phyloP scores from a whole-genome alignment of 2,329 filamentous ascomycete species.

The Cladobotryum protrusum region DNA sequence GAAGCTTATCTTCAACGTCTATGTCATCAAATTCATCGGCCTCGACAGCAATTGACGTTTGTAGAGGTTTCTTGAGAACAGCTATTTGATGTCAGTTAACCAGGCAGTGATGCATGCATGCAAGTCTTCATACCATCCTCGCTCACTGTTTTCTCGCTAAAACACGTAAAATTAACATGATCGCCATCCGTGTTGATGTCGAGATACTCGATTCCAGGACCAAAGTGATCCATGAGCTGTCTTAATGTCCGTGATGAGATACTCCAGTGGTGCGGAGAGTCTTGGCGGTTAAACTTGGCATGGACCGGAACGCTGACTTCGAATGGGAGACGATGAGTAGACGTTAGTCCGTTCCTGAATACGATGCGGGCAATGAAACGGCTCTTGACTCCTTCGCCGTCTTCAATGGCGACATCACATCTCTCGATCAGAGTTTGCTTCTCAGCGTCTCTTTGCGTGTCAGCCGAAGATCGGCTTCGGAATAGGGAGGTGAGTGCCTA shows the following conservation, averaged over 20 bases:
- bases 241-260: constrained; percentile 65
- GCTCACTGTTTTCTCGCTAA: constrained; percentile 70
- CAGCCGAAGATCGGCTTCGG: constrained; percentile 55
- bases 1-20: constrained; percentile 65
- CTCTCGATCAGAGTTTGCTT: constrained; percentile 65
- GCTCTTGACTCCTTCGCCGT: constrained; percentile 63
- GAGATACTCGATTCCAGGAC: constrained; percentile 71
- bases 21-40: constrained; percentile 72
- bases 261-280: constrained; percentile 63
- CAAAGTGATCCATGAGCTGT: constrained; percentile 75
- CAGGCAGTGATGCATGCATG: background rate
- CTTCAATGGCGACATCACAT: constrained; percentile 68
- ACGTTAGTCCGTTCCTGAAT: constrained; percentile 70
- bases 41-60: constrained; percentile 72
- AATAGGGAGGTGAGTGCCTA: constrained; percentile 68
- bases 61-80: constrained; percentile 71
- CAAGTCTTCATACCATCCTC: constrained; percentile 37
- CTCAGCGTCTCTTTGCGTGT: constrained; percentile 51
- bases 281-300: constrained; percentile 63
- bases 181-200: constrained; percentile 71
- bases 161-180: constrained; percentile 72
- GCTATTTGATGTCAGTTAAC: constrained; percentile 41
- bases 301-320: constrained; percentile 69
- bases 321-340: constrained; percentile 70
- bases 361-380: constrained; percentile 68